phyloP scores from a whole-genome alignment of 2,329 filamentous ascomycete species.

The Zasmidium angulare region DNA sequence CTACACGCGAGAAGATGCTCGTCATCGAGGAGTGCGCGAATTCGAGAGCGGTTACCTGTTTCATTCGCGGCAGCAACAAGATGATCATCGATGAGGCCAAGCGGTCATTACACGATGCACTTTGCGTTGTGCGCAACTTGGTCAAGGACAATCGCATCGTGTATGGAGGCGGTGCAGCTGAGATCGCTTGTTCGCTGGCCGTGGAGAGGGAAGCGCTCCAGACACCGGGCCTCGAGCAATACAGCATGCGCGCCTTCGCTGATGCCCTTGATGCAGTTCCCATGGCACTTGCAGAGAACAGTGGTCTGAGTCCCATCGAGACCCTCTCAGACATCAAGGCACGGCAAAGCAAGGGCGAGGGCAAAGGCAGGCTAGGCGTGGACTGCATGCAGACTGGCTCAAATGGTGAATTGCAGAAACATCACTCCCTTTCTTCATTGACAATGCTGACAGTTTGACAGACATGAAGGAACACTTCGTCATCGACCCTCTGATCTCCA shows the following conservation, averaged over 20 bases:
- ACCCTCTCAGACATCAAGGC: slow-evolving; percentile 94
- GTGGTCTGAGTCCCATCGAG: slow-evolving; percentile 91
- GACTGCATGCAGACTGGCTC: slow-evolving; percentile 96
- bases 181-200: slow-evolving; percentile 94
- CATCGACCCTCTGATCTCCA: slow-evolving; percentile 96
- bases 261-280: slow-evolving; percentile 91
- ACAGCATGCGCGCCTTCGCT: slow-evolving; percentile 96
- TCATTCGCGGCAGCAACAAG: slow-evolving; percentile 97
- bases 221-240: slow-evolving; percentile 96
- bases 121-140: slow-evolving; percentile 95
- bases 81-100: slow-evolving; percentile 99
- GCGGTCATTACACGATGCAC: slow-evolving; percentile 92
- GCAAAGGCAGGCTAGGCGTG: slow-evolving; percentile 77
- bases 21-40: slow-evolving; percentile 99
- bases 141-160: slow-evolving; percentile 96
- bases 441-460: slow-evolving; percentile 32
- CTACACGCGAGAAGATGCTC: slow-evolving; percentile 98
- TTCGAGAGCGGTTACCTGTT: slow-evolving; percentile 91
- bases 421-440: background rate
- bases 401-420: slow-evolving; percentile 61
- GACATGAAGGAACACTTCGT: slow-evolving; percentile 98
- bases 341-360: slow-evolving; percentile 81
- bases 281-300: slow-evolving; percentile 97
- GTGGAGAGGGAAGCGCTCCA: slow-evolving; percentile 89
- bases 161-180: slow-evolving; percentile 93